Conservation (phyloP, 176 grass and related monocot species). For the Cenchrus fungigraminus region DNA sequence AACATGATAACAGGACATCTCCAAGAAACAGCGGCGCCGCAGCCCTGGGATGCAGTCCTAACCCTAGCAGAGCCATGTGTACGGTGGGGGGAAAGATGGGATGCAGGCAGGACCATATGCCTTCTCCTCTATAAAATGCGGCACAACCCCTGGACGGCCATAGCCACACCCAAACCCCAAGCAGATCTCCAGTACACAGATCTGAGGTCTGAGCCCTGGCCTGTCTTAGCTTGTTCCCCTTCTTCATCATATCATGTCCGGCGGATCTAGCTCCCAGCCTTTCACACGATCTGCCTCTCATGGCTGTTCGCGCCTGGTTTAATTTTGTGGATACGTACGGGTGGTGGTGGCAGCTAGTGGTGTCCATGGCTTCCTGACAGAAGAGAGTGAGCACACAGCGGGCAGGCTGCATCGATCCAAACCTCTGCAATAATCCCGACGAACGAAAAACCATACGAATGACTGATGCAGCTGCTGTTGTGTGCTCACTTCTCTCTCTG, state of each 20-base stretch:
- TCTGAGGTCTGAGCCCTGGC: constrained; percentile 30
- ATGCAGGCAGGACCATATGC: background rate
- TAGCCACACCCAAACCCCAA: constrained; percentile 7
- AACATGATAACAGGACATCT: background rate
- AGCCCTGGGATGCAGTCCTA: constrained; percentile 9
- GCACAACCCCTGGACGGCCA: background rate
- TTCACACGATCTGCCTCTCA: too few species aligned
- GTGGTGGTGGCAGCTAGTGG: background rate
- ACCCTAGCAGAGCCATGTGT: constrained; percentile 33
- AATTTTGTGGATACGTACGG: background rate
- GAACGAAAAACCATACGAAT: background rate
- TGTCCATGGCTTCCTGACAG: constrained; percentile 49
- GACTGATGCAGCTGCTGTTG: constrained; percentile 50
- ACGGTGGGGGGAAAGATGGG: constrained; percentile 14
- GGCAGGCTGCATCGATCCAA: constrained; percentile 38
- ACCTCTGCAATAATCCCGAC: background rate
- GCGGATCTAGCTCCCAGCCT: background rate
- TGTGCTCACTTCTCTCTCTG: constrained; percentile 63
- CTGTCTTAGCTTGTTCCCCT: background rate
- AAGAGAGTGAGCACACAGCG: constrained; percentile 64
- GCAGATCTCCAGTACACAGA: constrained; percentile 2
- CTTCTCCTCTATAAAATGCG: constrained; percentile 38
- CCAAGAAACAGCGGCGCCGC: background rate
- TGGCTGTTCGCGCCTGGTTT: background rate
- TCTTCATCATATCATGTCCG: constrained; percentile 12